Evolutionary conservation across 306 rosid species (phyloP), one percentile per base, ranked within the genome.

Genomic region (Cicer chorassanicum): DNA sequence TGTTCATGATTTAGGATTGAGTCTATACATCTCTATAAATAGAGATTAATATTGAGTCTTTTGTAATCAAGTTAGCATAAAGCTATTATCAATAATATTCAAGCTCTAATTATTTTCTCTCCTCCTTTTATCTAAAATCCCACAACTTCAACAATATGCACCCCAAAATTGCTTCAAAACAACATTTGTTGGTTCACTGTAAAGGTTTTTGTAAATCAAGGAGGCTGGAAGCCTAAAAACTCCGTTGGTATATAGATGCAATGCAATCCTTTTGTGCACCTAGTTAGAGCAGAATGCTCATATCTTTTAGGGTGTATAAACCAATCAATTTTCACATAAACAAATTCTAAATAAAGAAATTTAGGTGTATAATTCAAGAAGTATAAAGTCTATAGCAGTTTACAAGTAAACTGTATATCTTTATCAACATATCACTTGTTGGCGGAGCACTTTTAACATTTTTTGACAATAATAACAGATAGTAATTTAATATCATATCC

Each of bases 391-490:
- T 41, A 66, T 12, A 42, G 9, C 67, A 72, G 55, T 7, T 46
- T 76, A 59, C 38, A 56, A 56, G 64, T 70, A 60, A 60, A 42
- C n/a, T 41, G 40, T 29, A 19, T 41, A 16, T 12, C 53, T 53
- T 69, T 69, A 8, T 43, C 21, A 13, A 1, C 9, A 12, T 40
- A 19, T 56, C 62, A 51, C 50, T 81, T 34, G 6, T 59, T 49
- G 57, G 70, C 65, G 65, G 16, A 73, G n/a, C 29, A 12, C 24
- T 61, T 82, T 62, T 43, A 42, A 40, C 78, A 83, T 74, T 62
- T 44, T 63, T 24, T 57, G 70, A 56, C 8, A 6, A 70, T 38
- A 75, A 64, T 64, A 29, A 55, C 48, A 53, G 57, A 39, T 53
- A 55, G 19, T 29, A 65, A 65, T 56, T 14, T 14, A 38, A 63